Base-by-base conservation (phyloP, 2,329 filamentous ascomycete genomes). In the Massarina eburnea region DNA sequence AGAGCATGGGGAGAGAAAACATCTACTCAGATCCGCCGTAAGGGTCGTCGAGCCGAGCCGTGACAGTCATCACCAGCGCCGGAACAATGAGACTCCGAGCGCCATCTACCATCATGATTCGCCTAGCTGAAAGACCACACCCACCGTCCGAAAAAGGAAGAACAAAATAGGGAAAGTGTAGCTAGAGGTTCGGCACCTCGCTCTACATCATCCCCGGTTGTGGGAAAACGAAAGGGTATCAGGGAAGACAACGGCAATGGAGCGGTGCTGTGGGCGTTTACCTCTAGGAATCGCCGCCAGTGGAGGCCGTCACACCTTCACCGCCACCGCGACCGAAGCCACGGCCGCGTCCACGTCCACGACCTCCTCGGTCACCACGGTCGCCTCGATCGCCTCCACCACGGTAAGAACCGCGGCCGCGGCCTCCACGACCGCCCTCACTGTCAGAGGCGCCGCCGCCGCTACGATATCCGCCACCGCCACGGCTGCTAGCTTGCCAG, bases 381-480 rank as follows among this genome's bases (percentile, higher is more conserved):
- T 58, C 62, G 37, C 66, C 58, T 32, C 63, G 62, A 46, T 63
- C 64, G 21, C 80, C 76, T 51, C 80, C 75, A 49, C 80, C 76
- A 45, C 81, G 73, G 44, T 76, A 41, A 21, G 52, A 53, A 20
- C 58, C 58, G 58, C 80, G 76, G 17, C 75, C 70, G 21, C 73
- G 78, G 21, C 79, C 79, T 43, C 81, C 79, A 49, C 82, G 79
- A 48, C 89, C 86, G 53, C 79, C 77, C 62, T 91, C 88, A 57
- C 86, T 88, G 64, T 86, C 84, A 49, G 85, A 91, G 47, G 89
- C 89, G 42, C 84, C 88, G 42, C 66, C 88, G 41, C 66, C 88
- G 64, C 90, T 95, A 58, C 89, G 85, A 75, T 96, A 96, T 48
- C 89, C 90, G 58, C 75, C 68, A 39, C 83, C 82, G 42, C 86